Percentiles rank a stretch among this genome's conserved stretches.
Conservation (phyloP, 2,329 filamentous ascomycete genomes). For the Cryphonectria carpinicola region DNA sequence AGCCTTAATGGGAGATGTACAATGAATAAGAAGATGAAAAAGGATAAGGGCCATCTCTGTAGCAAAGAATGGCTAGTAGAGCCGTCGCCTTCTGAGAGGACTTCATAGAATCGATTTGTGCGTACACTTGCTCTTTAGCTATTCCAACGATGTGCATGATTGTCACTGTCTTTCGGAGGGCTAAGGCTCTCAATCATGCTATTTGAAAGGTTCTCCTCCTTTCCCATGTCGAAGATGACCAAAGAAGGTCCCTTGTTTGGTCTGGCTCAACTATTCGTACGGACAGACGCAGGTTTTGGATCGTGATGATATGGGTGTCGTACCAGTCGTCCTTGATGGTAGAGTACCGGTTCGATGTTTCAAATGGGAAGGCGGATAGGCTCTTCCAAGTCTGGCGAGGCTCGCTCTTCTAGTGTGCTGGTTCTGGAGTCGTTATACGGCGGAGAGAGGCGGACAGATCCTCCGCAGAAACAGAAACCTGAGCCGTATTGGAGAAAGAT, state of each 20-base stretch:
- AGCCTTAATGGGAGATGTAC: slow-evolving; percentile 24
- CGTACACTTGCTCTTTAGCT: slow-evolving; percentile 66
- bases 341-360: slow-evolving; percentile 54
- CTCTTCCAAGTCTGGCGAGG: slow-evolving; percentile 55
- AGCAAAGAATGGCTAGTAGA: slow-evolving; percentile 75
- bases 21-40: not conserved
- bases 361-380: slow-evolving; percentile 55
- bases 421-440: slow-evolving; percentile 52
- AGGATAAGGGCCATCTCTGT: slow-evolving; percentile 56
- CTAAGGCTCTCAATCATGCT: slow-evolving; percentile 34
- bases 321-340: slow-evolving; percentile 73
- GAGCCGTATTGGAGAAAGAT: too few species aligned
- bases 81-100: slow-evolving; percentile 63
- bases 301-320: slow-evolving; percentile 77
- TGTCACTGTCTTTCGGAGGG: slow-evolving; percentile 57
- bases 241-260: slow-evolving; percentile 91
- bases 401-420: slow-evolving; percentile 49
- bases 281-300: slow-evolving; percentile 84
- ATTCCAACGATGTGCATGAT: slow-evolving; percentile 64
- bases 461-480: too few species aligned
- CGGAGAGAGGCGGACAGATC: slow-evolving; percentile 72
- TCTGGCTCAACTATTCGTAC: slow-evolving; percentile 75
- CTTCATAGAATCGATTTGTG: slow-evolving; percentile 61
- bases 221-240: slow-evolving; percentile 72
- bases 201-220: slow-evolving; percentile 77